Base-by-base conservation (phyloP, 2,329 filamentous ascomycete species). In the Emmonsiellopsis sp. region DNA sequence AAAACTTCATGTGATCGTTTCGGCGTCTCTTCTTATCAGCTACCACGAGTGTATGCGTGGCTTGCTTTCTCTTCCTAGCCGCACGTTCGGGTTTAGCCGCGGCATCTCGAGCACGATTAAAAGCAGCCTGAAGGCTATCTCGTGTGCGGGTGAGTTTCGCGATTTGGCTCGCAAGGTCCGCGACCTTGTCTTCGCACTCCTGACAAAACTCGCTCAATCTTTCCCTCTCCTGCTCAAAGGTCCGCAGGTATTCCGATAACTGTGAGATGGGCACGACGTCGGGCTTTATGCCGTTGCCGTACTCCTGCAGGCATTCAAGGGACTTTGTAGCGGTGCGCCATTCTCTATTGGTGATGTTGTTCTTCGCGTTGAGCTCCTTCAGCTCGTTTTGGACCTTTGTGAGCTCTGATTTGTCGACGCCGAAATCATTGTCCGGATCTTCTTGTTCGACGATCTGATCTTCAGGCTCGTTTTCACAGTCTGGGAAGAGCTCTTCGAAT, bases 401-500 rank as follows among this genome's bases (percentile, higher is more conserved):
- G 30, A 63, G 49, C 32, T 61, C 56, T 7, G 56, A 55, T 34
- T 45, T 52, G 51, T 59, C 58, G 11, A 59, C 48, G 8, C 58
- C 58, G 41, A 55, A 54, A 44, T 49, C 38, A 31, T 53, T 50
- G 31, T 55, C 50, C 9, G 54, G 45, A 15, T 62, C 59, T 1
- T 68, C 59, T 7, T 67, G 62, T 5, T 63, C 55, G 4, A 62
- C 60, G 2, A 53, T 50, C 1, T 68, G 64, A 10, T 73, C 71
- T 1, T 65, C 62, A 26, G 76, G 71, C 0, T 69, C 70, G 9
- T 76, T 73, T 8, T 61, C 57, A 13, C 60, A 56, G 0, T 55
- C 43, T 0, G 78, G 76, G 57, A 81, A 80, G 13, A 79, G 62
- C 31, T 83, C 79, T 46, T 79, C 65, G 52, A 80, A 82, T 30